Percentiles rank a stretch among this genome's conserved stretches.
Evolutionary conservation across 2,329 filamentous ascomycete species (phyloP).

Genomic region (Xylariales sp.): DNA sequence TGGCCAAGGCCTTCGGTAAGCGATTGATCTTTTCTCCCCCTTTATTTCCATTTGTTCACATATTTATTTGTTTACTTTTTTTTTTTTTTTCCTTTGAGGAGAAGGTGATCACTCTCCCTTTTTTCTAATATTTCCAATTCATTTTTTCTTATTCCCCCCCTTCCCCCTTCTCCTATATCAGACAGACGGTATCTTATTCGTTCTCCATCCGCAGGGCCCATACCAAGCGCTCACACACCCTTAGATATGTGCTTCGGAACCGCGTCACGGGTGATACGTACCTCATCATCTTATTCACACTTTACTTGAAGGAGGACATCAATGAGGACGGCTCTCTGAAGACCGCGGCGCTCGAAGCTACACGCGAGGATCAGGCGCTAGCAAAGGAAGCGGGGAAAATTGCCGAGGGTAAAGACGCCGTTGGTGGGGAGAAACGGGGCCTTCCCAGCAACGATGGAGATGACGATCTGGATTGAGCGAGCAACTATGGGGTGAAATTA

Average conservation of each 20-base stretch:
- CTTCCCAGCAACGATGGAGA: background rate
- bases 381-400: constrained; percentile 44
- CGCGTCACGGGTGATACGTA: constrained; percentile 78
- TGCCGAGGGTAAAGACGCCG: constrained; percentile 29
- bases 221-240: constrained; percentile 77
- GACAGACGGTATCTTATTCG: constrained; percentile 43
- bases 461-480: constrained; percentile 34
- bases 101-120: no score
- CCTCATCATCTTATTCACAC: constrained; percentile 82
- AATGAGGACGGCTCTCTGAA: constrained; percentile 69
- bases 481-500: no score
- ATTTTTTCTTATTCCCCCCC: constrained; percentile 24
- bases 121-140: constrained; percentile 43
- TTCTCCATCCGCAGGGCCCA: constrained; percentile 43
- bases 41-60: constrained; percentile 31
- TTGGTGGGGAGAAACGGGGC: constrained; percentile 32
- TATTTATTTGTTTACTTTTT: background rate
- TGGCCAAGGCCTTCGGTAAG: constrained; percentile 79
- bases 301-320: constrained; percentile 76
- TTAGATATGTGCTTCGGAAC: constrained; percentile 94
- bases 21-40: constrained; percentile 47
- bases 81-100: constrained; percentile 41
- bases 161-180: constrained; percentile 20
- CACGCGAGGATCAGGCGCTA: constrained; percentile 49
- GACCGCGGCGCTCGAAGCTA: constrained; percentile 48